Base-by-base conservation (phyloP, 495 filamentous ascomycete species). In the Tuber borchii region DNA sequence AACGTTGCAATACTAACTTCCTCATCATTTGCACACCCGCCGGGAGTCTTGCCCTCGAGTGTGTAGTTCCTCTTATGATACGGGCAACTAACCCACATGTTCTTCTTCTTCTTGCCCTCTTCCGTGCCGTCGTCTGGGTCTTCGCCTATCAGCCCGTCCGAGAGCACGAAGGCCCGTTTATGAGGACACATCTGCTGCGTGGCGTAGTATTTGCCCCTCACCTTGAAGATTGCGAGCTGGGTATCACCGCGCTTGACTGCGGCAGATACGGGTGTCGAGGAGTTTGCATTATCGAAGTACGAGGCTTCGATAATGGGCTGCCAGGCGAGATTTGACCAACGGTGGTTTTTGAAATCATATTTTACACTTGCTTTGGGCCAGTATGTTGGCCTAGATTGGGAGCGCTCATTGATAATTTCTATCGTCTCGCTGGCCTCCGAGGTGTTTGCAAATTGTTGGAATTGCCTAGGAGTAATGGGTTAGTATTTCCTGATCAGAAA, bases 141-240 rank as follows among this genome's bases (percentile, higher is more conserved):
- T 65, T 97, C 91, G n/a, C 95, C 95, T 61, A 97, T 89, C 2
- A 98, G 81, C 8, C 93, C 93, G 82, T 97, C 95, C 0, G 91
- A 91, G 46, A 97, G 88, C 43, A 93, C 91, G 84, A 98, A 97
- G 0, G 94, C 90, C 42, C 94, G 92, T 85, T 97, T 97, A 85
- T 97, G 93, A 20, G 95, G 95, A 83, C 95, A 98, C 95, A 98
- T 98, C 83, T 98, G 94, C 87, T 98, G 95, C 22, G 91, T 91
- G n/a, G 93, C 92, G 82, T 94, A 95, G 85, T 89, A 97, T 71
- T 89, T 88, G 31, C 93, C 95, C 75, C 89, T 88, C 77, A 97
- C 87, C 82, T 93, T 93, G 88, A 95, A 97, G 75, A 97, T 86
- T 26, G 94, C 94, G 7, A 97, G 88, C 83, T 98, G 95, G 0